Evolutionary conservation across 352 stramenopile species (phyloP).

Genomic region (Pythium vanterpoolii): DNA sequence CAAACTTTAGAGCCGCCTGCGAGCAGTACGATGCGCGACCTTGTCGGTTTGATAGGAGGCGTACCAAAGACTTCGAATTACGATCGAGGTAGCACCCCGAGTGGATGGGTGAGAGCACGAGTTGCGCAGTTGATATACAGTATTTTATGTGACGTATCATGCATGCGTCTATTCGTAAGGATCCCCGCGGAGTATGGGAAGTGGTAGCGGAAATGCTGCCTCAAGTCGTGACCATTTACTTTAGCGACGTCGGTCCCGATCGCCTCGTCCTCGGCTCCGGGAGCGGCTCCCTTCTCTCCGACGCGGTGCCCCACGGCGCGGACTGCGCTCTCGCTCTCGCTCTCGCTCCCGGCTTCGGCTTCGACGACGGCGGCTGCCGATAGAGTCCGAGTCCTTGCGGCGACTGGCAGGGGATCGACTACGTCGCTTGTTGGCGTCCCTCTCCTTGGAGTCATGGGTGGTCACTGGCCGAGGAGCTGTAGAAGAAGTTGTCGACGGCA

Average conservation of each 20-base stretch:
- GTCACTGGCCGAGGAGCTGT: not conserved
- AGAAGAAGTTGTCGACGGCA: constrained; percentile 1
- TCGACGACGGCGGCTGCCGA: constrained; percentile 8
- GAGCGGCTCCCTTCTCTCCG: constrained; percentile 15
- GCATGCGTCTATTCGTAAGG: too few species aligned
- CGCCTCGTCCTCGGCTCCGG: constrained; percentile 16
- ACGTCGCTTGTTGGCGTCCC: constrained; percentile 1
- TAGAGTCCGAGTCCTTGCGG: constrained; percentile 25
- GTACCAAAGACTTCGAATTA: too few species aligned
- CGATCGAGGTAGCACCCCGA: too few species aligned
- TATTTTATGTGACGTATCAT: too few species aligned
- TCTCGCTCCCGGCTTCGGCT: constrained; percentile 23
- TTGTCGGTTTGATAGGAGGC: too few species aligned
- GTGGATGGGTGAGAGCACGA: too few species aligned
- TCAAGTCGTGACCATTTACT: not conserved
- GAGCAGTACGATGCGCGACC: too few species aligned
- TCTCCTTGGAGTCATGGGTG: not conserved
- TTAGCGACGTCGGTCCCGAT: not conserved
- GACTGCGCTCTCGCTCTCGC: constrained; percentile 14
- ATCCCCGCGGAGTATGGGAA: too few species aligned
- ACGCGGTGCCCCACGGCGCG: constrained; percentile 5
- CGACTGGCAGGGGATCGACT: not conserved
- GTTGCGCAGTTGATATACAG: too few species aligned
- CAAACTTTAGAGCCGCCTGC: too few species aligned
- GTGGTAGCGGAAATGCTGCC: too few species aligned